phyloP scores from a whole-genome alignment of 495 filamentous ascomycete genomes.

The Aspergillus nidulans region DNA sequence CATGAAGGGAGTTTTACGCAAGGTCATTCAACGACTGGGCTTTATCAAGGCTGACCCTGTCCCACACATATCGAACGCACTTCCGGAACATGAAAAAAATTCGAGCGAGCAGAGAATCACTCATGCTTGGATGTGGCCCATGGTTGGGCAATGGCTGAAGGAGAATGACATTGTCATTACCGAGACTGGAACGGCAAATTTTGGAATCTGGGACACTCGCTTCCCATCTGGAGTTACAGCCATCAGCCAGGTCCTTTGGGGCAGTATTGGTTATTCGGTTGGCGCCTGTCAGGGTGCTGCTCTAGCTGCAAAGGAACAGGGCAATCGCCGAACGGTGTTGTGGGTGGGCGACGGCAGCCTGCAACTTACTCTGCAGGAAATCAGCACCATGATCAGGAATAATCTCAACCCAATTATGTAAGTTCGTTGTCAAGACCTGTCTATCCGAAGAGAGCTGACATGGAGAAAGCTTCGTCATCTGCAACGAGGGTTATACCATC shows the following conservation, averaged over 20 bases:
- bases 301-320: slow-evolving; percentile 62
- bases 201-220: slow-evolving; percentile 83
- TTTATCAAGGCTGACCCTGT: slow-evolving; percentile 48
- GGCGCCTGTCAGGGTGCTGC: slow-evolving; percentile 75
- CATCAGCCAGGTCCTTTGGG: slow-evolving; percentile 84
- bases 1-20: slow-evolving; percentile 83
- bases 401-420: slow-evolving; percentile 75
- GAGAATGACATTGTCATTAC: slow-evolving; percentile 77
- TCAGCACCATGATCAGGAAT: slow-evolving; percentile 80
- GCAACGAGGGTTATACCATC: slow-evolving; percentile 56
- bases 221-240: slow-evolving; percentile 73
- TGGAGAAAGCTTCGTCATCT: slow-evolving; percentile 52
- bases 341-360: slow-evolving; percentile 87
- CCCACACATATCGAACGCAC: slow-evolving; percentile 48
- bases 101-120: slow-evolving; percentile 57
- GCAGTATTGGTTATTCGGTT: slow-evolving; percentile 79
- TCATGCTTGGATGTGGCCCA: slow-evolving; percentile 85
- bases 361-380: slow-evolving; percentile 79
- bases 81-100: slow-evolving; percentile 48
- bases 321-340: slow-evolving; percentile 63
- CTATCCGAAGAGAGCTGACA: slow-evolving; percentile 3
- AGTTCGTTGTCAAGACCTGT: slow-evolving; percentile 17
- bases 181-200: slow-evolving; percentile 86
- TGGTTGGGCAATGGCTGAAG: slow-evolving; percentile 70
- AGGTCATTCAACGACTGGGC: slow-evolving; percentile 58